Percentiles rank a stretch among this genome's conserved stretches.
These are phyloP conservation scores for Termitomyces sp. DNA, from an alignment of 768 basidiomycete genomes.

Conservation along the genomic window DNA sequence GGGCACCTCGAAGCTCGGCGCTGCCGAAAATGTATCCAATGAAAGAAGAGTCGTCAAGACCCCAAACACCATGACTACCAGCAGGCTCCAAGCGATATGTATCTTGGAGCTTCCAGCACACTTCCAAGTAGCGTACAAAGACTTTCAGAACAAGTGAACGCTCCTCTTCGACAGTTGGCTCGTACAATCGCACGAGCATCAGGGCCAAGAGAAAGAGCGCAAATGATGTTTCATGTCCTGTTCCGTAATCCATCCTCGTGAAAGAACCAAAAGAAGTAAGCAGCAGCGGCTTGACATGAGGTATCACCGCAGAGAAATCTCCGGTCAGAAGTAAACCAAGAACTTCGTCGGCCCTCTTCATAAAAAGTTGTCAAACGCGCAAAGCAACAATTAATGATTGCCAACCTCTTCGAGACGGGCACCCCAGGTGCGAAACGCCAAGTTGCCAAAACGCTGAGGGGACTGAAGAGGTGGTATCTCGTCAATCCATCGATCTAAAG, in stretches of 20 bases:
- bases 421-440: constrained; percentile 86
- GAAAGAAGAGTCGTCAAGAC: constrained; percentile 88
- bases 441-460: constrained; percentile 87
- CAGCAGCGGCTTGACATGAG: constrained; percentile 74
- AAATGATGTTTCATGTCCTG: constrained; percentile 93
- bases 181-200: constrained; percentile 61
- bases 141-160: constrained; percentile 52
- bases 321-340: constrained; percentile 44
- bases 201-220: constrained; percentile 71
- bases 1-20: constrained; percentile 73
- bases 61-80: constrained; percentile 98
- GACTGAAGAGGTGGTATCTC: constrained; percentile 71
- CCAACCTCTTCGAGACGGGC: constrained; percentile 69
- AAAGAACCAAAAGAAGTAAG: constrained; percentile 86
- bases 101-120: constrained; percentile 86
- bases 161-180: constrained; percentile 56
- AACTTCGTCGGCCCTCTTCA: constrained; percentile 50
- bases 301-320: constrained; percentile 38
- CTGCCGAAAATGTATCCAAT: constrained; percentile 90
- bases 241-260: constrained; percentile 91
- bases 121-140: constrained; percentile 70
- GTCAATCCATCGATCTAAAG: constrained; percentile 70
- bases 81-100: constrained; percentile 91
- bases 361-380: constrained; percentile 6
- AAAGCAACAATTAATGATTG: constrained; percentile 2